Evolutionary conservation across 768 basidiomycete genomes (phyloP), one percentile per base, ranked within the genome.

Genomic region (Mycena alexandri): DNA sequence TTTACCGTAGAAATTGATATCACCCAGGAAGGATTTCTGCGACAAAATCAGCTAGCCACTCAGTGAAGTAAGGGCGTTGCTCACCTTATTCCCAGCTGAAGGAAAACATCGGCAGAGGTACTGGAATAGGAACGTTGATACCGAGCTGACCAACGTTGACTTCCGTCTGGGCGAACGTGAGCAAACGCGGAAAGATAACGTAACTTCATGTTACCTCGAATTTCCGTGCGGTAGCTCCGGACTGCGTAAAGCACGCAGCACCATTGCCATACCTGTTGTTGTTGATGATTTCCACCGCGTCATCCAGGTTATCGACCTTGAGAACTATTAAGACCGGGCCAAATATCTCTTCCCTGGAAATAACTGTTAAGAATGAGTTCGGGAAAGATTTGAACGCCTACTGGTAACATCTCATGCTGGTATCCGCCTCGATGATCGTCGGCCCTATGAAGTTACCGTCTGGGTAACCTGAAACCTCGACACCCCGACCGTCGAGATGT

Each of bases 171-270:
- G 38, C 2, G 8, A 51, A n/a, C 21, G 17, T 25, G 36, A 48
- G 17, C 33, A 65, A 4, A 16, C n/a, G 43, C 7, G 52, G 2
- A 38, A 2, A 38, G 38, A 38, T 2, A 38, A 11, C 34, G 25
- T 5, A 43, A 33, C 3, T 3, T 36, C 22, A 36, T 25, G 54
- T 57, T 44, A 64, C 56, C 42, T 68, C 97, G 69, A 98, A 99
- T 78, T 93, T 94, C 62, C 97, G 89, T 19, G 96, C 97, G 9
- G 95, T 95, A 38, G 97, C 94, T 17, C 97, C 98, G 16, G 92
- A 94, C 80, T 98, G 94, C 22, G 97, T 99, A 78, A 98, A 99
- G 76, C 98, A 94, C 22, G 95, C 93, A 34, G 96, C 89, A 34
- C 97, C 97, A 73, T 99, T 99, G 10, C 97, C 93, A 77, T 98